Evolutionary conservation across 169 alveolate genomes (phyloP).

Genomic region (Theileria parva): DNA sequence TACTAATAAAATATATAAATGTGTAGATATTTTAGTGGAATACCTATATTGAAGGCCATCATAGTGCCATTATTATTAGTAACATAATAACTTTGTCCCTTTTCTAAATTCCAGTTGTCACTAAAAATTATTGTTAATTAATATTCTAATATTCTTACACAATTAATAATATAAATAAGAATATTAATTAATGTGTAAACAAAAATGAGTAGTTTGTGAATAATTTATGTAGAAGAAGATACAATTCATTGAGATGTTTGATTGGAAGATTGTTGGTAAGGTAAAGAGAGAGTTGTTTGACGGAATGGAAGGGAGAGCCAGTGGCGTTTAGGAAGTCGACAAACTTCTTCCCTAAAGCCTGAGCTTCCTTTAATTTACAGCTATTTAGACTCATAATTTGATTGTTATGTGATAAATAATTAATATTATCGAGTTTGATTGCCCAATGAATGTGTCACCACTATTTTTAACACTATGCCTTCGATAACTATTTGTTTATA

Average conservation of each 20-base stretch:
- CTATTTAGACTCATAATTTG: constrained; percentile 31
- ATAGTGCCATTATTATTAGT: constrained; percentile 49
- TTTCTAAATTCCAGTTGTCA: constrained; percentile 46
- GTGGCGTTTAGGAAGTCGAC: constrained; percentile 53
- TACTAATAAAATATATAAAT: background rate
- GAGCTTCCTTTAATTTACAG: constrained; percentile 33
- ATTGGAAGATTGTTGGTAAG: constrained; percentile 33
- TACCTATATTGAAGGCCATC: constrained; percentile 67
- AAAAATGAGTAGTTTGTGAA: background rate
- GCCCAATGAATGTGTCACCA: background rate
- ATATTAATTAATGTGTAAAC: background rate
- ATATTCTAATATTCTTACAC: too few species aligned
- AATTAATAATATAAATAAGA: constrained; percentile 7
- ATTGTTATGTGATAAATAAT: background rate
- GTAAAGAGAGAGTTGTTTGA: constrained; percentile 39
- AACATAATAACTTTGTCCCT: constrained; percentile 50
- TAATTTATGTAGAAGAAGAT: background rate
- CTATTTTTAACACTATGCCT: background rate
- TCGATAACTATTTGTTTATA: background rate
- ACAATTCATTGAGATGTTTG: constrained; percentile 23
- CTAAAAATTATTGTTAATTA: background rate
- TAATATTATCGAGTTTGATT: background rate
- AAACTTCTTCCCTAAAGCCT: constrained; percentile 28
- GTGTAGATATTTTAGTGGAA: background rate
- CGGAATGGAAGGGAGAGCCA: constrained; percentile 66